phyloP scores from a whole-genome alignment of 2,329 filamentous ascomycete genomes.

The Xenosphaeropsis pyriputrescens region DNA sequence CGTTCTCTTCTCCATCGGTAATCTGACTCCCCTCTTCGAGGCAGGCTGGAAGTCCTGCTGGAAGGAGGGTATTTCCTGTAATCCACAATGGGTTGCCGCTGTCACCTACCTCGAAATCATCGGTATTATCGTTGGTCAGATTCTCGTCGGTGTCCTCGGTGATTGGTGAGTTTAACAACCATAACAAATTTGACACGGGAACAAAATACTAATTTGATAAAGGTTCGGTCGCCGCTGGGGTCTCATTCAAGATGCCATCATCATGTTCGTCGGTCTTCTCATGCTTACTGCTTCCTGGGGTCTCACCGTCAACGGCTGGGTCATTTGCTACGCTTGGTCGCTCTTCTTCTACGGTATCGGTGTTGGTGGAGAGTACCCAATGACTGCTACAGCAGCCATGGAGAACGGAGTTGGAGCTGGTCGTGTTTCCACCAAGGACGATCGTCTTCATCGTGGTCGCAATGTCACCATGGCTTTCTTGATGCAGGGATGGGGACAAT shows the following conservation, averaged over 20 bases:
- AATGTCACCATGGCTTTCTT: conserved; percentile 93
- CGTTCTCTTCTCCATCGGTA: conserved; percentile 93
- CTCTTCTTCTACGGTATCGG: conserved; percentile 78
- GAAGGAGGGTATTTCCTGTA: conserved; percentile 47
- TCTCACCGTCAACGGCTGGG: conserved; percentile 76
- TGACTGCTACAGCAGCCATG: conserved; percentile 92
- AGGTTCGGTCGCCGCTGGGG: conserved; percentile 88
- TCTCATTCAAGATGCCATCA: conserved; percentile 83
- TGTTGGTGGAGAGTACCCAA: conserved; percentile 83
- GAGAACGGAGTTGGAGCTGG: conserved; percentile 79
- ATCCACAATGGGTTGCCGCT: conserved; percentile 64
- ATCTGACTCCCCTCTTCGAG: conserved; percentile 70
- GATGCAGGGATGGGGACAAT: conserved; percentile 98
- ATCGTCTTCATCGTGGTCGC: conserved; percentile 87
- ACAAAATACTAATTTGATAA: conserved; percentile 11
- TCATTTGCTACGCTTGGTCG: conserved; percentile 92
- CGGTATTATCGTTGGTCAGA: conserved; percentile 90
- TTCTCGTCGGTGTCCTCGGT: conserved; percentile 68
- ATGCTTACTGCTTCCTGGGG: conserved; percentile 93
- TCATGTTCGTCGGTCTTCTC: conserved; percentile 87
- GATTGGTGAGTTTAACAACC: conserved; percentile 34
- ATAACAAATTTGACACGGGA: not conserved
- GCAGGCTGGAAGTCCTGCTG: conserved; percentile 69
- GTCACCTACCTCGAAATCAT: conserved; percentile 87
- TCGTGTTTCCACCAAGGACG: conserved; percentile 77